Percentiles rank a stretch among this genome's conserved stretches.
Conservation (phyloP, 176 grass and related monocot species). For the Rhipidocladum racemiflorum region DNA sequence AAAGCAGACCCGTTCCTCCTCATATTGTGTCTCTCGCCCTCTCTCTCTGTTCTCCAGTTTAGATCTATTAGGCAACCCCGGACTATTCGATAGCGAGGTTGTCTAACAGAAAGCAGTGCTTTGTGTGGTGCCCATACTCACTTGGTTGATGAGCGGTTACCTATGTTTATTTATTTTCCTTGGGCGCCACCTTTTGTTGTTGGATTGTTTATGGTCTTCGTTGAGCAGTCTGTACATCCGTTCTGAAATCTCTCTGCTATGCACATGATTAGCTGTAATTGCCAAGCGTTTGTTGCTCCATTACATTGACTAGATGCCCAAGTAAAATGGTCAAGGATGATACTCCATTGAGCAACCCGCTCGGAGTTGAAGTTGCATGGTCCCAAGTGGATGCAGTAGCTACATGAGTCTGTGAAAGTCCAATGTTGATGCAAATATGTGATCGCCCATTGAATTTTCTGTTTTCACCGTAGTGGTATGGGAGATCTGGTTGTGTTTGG, state of each 20-base stretch:
- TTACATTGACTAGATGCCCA: background rate
- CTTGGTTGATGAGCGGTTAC: background rate
- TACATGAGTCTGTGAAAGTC: background rate
- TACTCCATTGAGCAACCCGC: background rate
- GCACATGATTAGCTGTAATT: background rate
- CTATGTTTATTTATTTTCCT: background rate
- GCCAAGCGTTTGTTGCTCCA: background rate
- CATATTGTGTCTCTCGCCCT: too few species aligned
- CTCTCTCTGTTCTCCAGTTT: too few species aligned
- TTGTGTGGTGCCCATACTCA: background rate
- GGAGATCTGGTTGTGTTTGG: background rate
- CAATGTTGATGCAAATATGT: background rate
- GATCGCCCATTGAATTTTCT: background rate
- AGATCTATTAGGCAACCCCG: too few species aligned
- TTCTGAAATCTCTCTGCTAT: background rate
- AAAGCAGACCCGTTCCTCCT: too few species aligned
- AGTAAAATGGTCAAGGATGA: background rate
- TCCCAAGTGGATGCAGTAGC: background rate
- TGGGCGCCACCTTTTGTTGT: background rate
- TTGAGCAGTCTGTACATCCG: background rate
- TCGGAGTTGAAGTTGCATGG: background rate
- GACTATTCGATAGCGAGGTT: too few species aligned
- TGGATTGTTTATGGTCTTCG: background rate
- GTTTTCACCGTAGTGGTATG: background rate
- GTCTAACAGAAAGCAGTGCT: background rate